Base-by-base conservation (phyloP, 2,329 filamentous ascomycete species). In the Stachybotrys echinatus region DNA sequence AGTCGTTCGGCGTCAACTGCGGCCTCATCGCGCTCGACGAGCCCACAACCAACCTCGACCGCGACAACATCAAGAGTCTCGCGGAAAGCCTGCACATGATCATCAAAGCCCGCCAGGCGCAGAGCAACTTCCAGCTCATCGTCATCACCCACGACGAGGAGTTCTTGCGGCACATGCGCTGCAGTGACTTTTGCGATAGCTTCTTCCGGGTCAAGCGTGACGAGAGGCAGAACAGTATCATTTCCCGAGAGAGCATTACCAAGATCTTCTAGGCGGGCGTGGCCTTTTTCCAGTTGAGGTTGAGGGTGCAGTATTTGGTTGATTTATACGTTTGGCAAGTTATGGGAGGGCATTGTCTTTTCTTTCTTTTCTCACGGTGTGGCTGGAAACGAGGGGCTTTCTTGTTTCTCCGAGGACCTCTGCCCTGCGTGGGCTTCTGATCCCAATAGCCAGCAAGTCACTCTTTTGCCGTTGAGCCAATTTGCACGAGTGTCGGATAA, bases 101-200 rank as follows among this genome's bases (percentile, higher is more conserved):
- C 63, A 97, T 99, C 71, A 80, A 87, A 60, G 74, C 85, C 17
- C 84, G 95, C 7, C 83, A 88, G 65, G 83, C 86, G 54, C 94
- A 99, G 76, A 81, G 84, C 50, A 99, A 99, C 67, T 96, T 99
- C 70, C 95, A 99, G 74, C 82, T 99, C 50, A 94, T 99, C 63
- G 89, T 99, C 62, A 99, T 99, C 67, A 99, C 94, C 5, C 94
- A 99, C 75, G 94, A 99, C 71, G 95, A 97, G 72, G 90, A 96
- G 62, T 99, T 99, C 62, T 65, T 99, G 63, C 81, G 87, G 49
- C 84, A 91, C 63, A 99, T 99, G 94, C 85, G 91, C 58, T 96
- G 91, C 66, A 86, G 84, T 21, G 92, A 99, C 58, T 97, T 95
- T 64, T 89, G 87, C 55, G 94, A 97, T 68, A 84, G 86, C 56